These are phyloP conservation scores for Naumovozyma castellii DNA, from an alignment of 805 yeast species.

Conservation along the genomic window DNA sequence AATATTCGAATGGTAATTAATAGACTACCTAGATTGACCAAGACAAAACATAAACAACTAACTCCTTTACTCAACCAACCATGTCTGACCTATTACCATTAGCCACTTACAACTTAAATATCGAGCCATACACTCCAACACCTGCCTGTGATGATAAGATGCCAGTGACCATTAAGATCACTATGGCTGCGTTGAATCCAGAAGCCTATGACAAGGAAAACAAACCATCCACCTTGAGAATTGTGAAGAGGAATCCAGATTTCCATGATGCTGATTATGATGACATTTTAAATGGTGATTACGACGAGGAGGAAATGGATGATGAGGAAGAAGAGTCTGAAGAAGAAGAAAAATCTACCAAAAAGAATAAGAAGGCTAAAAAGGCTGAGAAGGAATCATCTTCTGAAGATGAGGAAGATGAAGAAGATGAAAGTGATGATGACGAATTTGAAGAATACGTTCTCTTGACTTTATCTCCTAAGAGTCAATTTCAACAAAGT, in stretches of 20 bases:
- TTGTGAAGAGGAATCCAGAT: constrained; percentile 61
- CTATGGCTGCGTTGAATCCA: constrained; percentile 89
- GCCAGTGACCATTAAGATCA: constrained; percentile 77
- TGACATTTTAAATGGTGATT: constrained; percentile 35
- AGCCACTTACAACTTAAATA: constrained; percentile 70
- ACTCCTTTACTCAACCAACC: no score
- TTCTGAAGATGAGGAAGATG: constrained; percentile 43
- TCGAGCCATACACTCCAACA: constrained; percentile 71
- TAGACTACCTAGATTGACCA: no score
- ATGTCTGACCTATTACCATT: constrained; percentile 68
- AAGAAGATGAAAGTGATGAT: constrained; percentile 42
- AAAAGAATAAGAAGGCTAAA: constrained; percentile 41
- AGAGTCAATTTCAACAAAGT: constrained; percentile 70
- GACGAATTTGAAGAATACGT: constrained; percentile 71
- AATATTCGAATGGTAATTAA: no score
- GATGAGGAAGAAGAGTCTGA: constrained; percentile 31
- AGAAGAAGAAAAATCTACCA: constrained; percentile 39
- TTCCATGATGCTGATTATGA: constrained; percentile 40
- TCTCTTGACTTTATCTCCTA: constrained; percentile 79
- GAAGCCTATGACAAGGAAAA: constrained; percentile 64
- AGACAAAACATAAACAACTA: no score
- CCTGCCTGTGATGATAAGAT: constrained; percentile 73
- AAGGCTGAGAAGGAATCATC: constrained; percentile 38
- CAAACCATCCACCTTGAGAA: constrained; percentile 82
- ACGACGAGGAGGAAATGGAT: constrained; percentile 35